Evolutionary conservation across 768 basidiomycete species (phyloP).

Genomic region (Mycena latifolia): DNA sequence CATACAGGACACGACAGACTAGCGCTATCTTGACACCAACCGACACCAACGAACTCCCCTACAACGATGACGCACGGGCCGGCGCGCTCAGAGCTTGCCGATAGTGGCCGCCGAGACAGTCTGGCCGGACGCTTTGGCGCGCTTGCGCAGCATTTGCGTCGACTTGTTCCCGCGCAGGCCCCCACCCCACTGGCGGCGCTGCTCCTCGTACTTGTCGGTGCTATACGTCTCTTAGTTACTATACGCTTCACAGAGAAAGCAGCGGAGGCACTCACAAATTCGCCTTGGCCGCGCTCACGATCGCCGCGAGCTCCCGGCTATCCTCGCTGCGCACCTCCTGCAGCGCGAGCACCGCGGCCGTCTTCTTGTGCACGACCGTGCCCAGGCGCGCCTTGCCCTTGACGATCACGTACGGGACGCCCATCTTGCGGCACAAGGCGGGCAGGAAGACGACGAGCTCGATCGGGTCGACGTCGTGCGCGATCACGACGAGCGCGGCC

Average conservation of each 20-base stretch:
- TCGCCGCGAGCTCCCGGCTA: constrained; percentile 90
- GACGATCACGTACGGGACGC: constrained; percentile 97
- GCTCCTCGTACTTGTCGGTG: constrained; percentile 94
- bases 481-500: constrained; percentile 94
- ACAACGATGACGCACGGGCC: no score
- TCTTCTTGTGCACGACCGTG: constrained; percentile 99
- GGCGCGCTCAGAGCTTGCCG: constrained; percentile 72
- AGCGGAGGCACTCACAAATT: constrained; percentile 87
- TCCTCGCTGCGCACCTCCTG: constrained; percentile 98
- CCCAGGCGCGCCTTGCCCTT: constrained; percentile 99
- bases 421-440: constrained; percentile 99
- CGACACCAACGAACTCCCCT: no score
- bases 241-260: not conserved
- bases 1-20: no score
- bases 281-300: constrained; percentile 94
- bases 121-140: constrained; percentile 92
- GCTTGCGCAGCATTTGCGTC: constrained; percentile 92
- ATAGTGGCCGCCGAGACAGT: constrained; percentile 65
- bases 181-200: constrained; percentile 95
- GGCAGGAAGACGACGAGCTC: constrained; percentile 99
- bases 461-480: constrained; percentile 98
- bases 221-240: no score
- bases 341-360: constrained; percentile 89
- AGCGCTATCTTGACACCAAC: no score
- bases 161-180: constrained; percentile 96